phyloP scores from a whole-genome alignment of 805 yeast genomes.

The Dipodascus geniculatus region DNA sequence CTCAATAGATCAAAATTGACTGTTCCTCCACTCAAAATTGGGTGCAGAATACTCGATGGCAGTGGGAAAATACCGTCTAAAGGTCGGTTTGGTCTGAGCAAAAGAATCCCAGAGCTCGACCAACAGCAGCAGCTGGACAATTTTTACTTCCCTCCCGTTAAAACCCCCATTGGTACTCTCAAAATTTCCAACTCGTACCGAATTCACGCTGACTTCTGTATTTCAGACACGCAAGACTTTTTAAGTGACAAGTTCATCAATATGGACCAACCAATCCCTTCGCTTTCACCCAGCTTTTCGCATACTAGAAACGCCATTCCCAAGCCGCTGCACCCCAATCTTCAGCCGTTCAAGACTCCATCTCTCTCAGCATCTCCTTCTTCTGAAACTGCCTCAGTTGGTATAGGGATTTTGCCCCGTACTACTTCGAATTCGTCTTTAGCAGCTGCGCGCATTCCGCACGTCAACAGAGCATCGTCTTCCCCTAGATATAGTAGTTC shows the following conservation, averaged over 20 bases:
- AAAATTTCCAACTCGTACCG: constrained; percentile 73
- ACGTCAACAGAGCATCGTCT: neutral
- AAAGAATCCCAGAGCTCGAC: constrained; percentile 38
- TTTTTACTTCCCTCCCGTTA: constrained; percentile 54
- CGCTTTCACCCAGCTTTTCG: neutral
- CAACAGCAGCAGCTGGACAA: constrained; percentile 43
- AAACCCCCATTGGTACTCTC: constrained; percentile 64
- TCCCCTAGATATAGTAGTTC: constrained; percentile 1
- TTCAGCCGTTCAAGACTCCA: constrained; percentile 55
- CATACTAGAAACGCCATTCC: constrained; percentile 7
- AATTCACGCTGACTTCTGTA: constrained; percentile 51
- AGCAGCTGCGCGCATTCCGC: constrained; percentile 29
- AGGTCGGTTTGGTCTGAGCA: constrained; percentile 78
- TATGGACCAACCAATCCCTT: constrained; percentile 28
- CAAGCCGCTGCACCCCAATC: constrained; percentile 26
- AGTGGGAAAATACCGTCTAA: constrained; percentile 64
- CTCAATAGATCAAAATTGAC: constrained; percentile 30
- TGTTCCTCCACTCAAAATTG: constrained; percentile 34
- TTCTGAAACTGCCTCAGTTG: constrained; percentile 14
- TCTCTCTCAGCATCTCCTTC: constrained; percentile 35
- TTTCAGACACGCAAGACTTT: constrained; percentile 55
- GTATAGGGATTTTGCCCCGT: constrained; percentile 26
- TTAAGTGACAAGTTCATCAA: constrained; percentile 45
- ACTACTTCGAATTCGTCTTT: constrained; percentile 35
- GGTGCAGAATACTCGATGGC: constrained; percentile 59